Conservation (phyloP, 139 green algal species). For the Chlamydomonas incerta region DNA sequence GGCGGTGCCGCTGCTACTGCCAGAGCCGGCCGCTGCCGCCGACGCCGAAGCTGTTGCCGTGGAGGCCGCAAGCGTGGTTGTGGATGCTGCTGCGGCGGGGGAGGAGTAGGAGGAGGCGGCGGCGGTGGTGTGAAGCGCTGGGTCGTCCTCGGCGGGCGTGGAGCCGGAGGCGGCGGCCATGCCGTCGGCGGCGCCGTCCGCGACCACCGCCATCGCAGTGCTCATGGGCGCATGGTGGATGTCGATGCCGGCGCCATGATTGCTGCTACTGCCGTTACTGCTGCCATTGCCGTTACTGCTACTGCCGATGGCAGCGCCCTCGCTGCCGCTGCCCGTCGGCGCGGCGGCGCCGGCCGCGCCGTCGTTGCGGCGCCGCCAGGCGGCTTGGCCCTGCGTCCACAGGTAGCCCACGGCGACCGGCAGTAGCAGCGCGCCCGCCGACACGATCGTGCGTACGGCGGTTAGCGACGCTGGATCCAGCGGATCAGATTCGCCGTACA, state of each 20-base stretch:
- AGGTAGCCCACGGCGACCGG: not conserved
- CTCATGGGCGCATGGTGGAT: not conserved
- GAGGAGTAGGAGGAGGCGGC: not conserved
- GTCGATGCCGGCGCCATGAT: not conserved
- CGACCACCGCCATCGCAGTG: not conserved
- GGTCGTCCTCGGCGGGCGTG: not conserved
- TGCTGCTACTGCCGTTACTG: not conserved
- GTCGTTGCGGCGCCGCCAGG: not conserved
- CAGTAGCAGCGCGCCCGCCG: conserved; percentile 33
- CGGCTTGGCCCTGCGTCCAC: not conserved
- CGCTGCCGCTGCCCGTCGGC: not conserved
- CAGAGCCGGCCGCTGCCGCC: too few relatives aligned
- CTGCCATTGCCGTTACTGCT: not conserved
- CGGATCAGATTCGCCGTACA: conserved; percentile 22
- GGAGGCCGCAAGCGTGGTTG: not conserved
- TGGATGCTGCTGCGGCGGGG: not conserved
- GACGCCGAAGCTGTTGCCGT: not conserved
- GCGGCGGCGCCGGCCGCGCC: not conserved
- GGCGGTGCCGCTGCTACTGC: too few relatives aligned
- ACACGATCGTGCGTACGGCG: conserved; percentile 42
- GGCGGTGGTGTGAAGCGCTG: not conserved
- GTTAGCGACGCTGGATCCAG: conserved; percentile 50
- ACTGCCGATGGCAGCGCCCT: not conserved
- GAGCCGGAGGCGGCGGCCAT: not conserved
- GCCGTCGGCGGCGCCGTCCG: conserved; percentile 12